Conservation (phyloP, 257 asterid species). For the Gynochthodes officinalis region DNA sequence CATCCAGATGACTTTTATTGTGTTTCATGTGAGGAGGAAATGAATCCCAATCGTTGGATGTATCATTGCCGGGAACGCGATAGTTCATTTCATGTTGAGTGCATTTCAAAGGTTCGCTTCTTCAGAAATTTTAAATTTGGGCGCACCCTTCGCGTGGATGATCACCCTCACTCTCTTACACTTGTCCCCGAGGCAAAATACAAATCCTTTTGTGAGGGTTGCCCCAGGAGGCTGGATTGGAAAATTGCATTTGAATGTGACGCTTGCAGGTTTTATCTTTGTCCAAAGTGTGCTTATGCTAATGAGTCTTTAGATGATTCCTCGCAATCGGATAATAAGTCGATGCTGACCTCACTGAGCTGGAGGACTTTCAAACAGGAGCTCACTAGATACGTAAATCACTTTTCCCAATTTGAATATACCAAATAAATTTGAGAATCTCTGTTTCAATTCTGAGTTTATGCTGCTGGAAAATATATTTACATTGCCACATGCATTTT, state of each 20-base stretch:
- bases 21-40: neutral
- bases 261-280: neutral
- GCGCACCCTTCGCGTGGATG: neutral
- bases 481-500: too few relatives aligned
- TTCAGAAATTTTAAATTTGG: neutral
- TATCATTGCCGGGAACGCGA: conserved; percentile 2
- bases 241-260: neutral
- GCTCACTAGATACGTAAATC: too few relatives aligned
- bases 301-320: neutral
- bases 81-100: neutral
- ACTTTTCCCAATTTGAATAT: too few relatives aligned
- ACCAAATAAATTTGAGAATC: too few relatives aligned
- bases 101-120: neutral
- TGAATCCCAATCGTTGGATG: neutral
- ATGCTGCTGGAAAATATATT: too few relatives aligned
- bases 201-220: neutral
- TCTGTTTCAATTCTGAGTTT: too few relatives aligned
- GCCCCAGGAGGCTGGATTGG: neutral
- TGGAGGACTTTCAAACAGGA: too few relatives aligned
- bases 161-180: neutral
- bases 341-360: too few relatives aligned
- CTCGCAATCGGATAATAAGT: too few relatives aligned
- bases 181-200: neutral
- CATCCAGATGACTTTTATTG: conserved; percentile 12
- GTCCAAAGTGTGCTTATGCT: neutral